Percentiles rank a stretch among this genome's conserved stretches.
Evolutionary conservation across 257 asterid genomes (phyloP).

Genomic region (Hygrophila difformis): DNA sequence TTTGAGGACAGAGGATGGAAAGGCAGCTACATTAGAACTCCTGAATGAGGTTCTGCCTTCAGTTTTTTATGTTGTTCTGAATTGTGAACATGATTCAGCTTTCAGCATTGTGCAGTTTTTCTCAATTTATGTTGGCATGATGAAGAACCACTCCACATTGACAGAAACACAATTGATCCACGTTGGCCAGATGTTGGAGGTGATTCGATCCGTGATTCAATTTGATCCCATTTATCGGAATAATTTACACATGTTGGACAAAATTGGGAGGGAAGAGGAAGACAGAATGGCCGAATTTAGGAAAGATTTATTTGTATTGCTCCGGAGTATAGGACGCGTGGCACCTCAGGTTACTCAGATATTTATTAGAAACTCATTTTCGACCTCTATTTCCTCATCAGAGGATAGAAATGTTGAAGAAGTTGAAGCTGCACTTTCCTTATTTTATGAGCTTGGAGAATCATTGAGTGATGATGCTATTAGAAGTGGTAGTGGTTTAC

Average conservation of each 20-base stretch:
- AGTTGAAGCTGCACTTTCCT: constrained; percentile 92
- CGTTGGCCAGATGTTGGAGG: constrained; percentile 73
- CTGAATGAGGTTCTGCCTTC: constrained; percentile 91
- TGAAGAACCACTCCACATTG: constrained; percentile 57
- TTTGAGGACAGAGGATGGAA: constrained; percentile 51
- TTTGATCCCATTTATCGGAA: constrained; percentile 66
- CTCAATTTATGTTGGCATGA: constrained; percentile 73
- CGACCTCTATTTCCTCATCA: constrained; percentile 47
- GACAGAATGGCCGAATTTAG: constrained; percentile 88
- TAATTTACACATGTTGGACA: constrained; percentile 61
- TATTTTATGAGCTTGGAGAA: constrained; percentile 83
- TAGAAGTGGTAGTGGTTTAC: constrained; percentile 56
- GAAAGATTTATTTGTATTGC: constrained; percentile 68
- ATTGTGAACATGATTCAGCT: constrained; percentile 58
- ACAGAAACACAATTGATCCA: constrained; percentile 67
- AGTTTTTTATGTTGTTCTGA: constrained; percentile 64
- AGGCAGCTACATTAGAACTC: constrained; percentile 49
- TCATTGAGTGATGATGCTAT: constrained; percentile 61
- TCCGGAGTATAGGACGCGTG: constrained; percentile 77
- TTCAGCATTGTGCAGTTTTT: constrained; percentile 84
- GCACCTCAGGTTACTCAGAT: constrained; percentile 78
- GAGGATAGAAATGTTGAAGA: constrained; percentile 76
- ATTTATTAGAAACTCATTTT: constrained; percentile 71
- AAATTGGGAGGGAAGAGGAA: constrained; percentile 85
- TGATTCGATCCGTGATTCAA: constrained; percentile 52